Conservation (phyloP, 441 rosid genomes). For the Populus trichocarpa region DNA sequence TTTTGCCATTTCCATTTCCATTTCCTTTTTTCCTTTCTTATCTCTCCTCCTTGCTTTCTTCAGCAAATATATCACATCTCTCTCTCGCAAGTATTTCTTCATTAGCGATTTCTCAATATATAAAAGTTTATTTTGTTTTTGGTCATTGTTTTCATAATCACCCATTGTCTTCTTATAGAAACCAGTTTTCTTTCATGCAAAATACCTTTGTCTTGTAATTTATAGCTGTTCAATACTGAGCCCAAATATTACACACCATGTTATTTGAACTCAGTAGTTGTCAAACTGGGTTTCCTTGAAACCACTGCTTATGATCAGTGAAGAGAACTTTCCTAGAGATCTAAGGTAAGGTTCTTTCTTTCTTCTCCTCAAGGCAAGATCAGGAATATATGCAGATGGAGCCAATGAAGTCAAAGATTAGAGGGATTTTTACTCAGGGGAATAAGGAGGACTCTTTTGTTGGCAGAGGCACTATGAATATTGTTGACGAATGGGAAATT, state of each 20-base stretch:
- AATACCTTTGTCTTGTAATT: neutral
- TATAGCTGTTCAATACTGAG: neutral
- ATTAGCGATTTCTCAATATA: neutral
- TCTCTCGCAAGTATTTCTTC: neutral
- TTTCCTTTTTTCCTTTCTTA: neutral
- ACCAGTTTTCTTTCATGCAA: conserved; percentile 1
- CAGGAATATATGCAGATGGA: conserved; percentile 14
- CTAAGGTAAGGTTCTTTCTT: conserved; percentile 10
- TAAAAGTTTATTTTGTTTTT: neutral
- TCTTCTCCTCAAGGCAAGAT: conserved; percentile 10
- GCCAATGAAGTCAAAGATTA: conserved; percentile 20
- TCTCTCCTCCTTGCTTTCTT: neutral
- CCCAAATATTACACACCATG: neutral
- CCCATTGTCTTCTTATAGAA: neutral
- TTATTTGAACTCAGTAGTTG: neutral
- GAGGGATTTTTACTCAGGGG: neutral
- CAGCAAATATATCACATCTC: neutral
- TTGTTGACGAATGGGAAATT: conserved; percentile 64
- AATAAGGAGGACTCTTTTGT: conserved; percentile 8
- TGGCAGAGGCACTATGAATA: neutral
- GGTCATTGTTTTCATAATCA: neutral
- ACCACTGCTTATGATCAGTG: neutral
- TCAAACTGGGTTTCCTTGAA: neutral
- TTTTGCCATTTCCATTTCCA: neutral
- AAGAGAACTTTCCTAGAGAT: conserved; percentile 5